phyloP scores from a whole-genome alignment of 352 stramenopile genomes.

The Plasmopara viticola region DNA sequence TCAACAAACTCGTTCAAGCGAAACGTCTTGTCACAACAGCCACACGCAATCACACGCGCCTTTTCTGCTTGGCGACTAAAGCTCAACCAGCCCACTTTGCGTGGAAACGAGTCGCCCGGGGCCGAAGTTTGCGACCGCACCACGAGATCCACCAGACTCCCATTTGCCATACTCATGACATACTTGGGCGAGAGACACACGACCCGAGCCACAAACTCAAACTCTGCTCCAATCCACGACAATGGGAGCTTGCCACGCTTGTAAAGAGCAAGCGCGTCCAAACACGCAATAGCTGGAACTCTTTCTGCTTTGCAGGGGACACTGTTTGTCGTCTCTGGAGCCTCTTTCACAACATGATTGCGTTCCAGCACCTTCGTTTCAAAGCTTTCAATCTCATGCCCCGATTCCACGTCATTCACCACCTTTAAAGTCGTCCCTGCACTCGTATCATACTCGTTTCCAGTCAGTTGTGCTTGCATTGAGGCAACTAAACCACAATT shows the following conservation, averaged over 20 bases:
- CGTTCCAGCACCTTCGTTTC: too few species aligned
- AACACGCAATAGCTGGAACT: background rate
- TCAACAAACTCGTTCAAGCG: conserved; percentile 16
- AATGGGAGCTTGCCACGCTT: conserved; percentile 12
- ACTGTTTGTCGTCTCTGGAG: too few species aligned
- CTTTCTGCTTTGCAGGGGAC: too few species aligned
- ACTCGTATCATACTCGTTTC: too few species aligned
- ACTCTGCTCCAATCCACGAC: background rate
- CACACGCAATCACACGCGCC: conserved; percentile 9
- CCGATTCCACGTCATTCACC: too few species aligned
- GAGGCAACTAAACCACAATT: too few species aligned
- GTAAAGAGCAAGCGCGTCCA: conserved; percentile 21
- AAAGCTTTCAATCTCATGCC: too few species aligned
- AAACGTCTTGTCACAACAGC: conserved; percentile 17
- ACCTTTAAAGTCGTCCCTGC: too few species aligned
- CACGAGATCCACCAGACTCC: conserved; percentile 21
- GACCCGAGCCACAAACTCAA: conserved; percentile 19
- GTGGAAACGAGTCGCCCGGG: conserved; percentile 22
- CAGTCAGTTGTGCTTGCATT: too few species aligned
- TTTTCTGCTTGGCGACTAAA: conserved; percentile 9
- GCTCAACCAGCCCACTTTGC: conserved; percentile 23
- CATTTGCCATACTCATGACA: conserved; percentile 29
- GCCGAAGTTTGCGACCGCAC: conserved; percentile 13
- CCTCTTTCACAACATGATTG: too few species aligned
- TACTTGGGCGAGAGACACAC: conserved; percentile 29